Evolutionary conservation across 2,329 filamentous ascomycete species (phyloP).

Genomic region (Cercospora beticola): DNA sequence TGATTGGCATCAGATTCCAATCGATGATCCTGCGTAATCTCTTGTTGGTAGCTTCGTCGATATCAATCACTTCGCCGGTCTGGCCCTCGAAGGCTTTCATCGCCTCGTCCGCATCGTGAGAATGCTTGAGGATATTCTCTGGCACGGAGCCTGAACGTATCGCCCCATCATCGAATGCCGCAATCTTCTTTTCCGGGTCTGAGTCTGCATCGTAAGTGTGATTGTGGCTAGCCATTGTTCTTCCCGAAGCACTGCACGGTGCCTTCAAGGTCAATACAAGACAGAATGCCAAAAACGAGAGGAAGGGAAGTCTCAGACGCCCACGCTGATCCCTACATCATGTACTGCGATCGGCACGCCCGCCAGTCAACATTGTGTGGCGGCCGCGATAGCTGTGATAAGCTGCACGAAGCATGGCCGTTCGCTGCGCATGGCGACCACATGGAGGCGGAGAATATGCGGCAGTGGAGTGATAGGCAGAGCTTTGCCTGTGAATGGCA

Average conservation of each 20-base stretch:
- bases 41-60: slow-evolving; percentile 59
- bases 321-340: neutral
- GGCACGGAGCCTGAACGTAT: slow-evolving; percentile 33
- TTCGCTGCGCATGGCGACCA: slow-evolving; percentile 1
- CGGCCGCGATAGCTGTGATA: slow-evolving; percentile 2
- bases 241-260: neutral
- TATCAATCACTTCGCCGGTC: slow-evolving; percentile 52
- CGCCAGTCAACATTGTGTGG: neutral
- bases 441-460: neutral
- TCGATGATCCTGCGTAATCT: slow-evolving; percentile 63
- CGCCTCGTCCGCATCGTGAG: slow-evolving; percentile 60
- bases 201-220: slow-evolving; percentile 17
- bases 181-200: slow-evolving; percentile 29
- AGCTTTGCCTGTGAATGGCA: slow-evolving; percentile 12
- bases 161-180: slow-evolving; percentile 30
- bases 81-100: slow-evolving; percentile 56
- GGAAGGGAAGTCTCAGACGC: neutral
- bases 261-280: neutral
- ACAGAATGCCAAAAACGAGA: too few species aligned
- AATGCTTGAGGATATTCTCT: slow-evolving; percentile 50
- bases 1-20: slow-evolving; percentile 60
- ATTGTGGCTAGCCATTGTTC: neutral
- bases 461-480: slow-evolving; percentile 6
- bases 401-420: neutral
- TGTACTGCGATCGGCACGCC: neutral